Evolutionary conservation across 768 basidiomycete species (phyloP).

Genomic region (Leccinum rimulosum): DNA sequence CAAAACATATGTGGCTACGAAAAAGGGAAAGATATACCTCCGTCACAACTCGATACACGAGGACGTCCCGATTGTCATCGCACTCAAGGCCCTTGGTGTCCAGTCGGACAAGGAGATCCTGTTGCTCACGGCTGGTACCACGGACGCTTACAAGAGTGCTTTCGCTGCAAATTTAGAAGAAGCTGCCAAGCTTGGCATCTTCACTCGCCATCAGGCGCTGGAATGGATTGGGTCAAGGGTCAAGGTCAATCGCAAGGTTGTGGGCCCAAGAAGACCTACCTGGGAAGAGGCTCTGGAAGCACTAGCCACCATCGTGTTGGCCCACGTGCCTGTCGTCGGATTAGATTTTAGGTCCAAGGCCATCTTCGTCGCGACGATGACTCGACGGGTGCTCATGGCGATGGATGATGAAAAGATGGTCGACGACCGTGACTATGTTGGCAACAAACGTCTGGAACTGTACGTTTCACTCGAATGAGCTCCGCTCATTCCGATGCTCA

Average conservation of each 20-base stretch:
- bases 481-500: slow-evolving; percentile 9
- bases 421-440: slow-evolving; percentile 98
- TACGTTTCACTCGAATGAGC: slow-evolving; percentile 40
- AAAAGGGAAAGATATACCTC: slow-evolving; percentile 92
- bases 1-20: slow-evolving; percentile 96
- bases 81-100: slow-evolving; percentile 93
- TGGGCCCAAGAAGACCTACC: slow-evolving; percentile 79
- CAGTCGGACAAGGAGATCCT: slow-evolving; percentile 98
- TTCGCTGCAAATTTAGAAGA: slow-evolving; percentile 95
- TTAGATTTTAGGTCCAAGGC: slow-evolving; percentile 92
- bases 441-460: slow-evolving; percentile 98
- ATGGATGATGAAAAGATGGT: slow-evolving; percentile 97
- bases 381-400: slow-evolving; percentile 91
- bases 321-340: slow-evolving; percentile 89
- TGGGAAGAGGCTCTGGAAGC: slow-evolving; percentile 97
- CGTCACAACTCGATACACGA: slow-evolving; percentile 98
- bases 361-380: slow-evolving; percentile 98
- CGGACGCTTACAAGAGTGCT: slow-evolving; percentile 79
- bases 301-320: slow-evolving; percentile 94
- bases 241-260: slow-evolving; percentile 77
- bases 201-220: slow-evolving; percentile 89
- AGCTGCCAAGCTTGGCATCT: slow-evolving; percentile 85
- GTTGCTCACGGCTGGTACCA: slow-evolving; percentile 87
- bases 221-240: slow-evolving; percentile 95
- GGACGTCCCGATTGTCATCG: slow-evolving; percentile 94